Evolutionary conservation across 352 stramenopile species (phyloP).

Genomic region (Phytophthora ohioensis): DNA sequence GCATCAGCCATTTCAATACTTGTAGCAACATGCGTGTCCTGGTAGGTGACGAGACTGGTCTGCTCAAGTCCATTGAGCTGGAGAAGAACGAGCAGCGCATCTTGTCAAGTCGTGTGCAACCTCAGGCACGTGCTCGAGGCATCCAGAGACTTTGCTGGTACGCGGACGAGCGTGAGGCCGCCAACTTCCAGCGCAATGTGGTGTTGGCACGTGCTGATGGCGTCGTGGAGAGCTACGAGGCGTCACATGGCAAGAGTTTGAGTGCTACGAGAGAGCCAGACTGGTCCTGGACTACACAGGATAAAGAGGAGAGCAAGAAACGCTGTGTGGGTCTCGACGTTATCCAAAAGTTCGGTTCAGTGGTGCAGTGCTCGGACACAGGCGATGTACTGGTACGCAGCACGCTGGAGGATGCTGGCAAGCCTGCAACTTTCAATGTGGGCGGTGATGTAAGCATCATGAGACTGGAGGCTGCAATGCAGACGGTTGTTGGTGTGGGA

Average conservation of each 20-base stretch:
- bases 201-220: constrained; percentile 68
- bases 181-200: constrained; percentile 52
- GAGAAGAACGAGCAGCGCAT: constrained; percentile 78
- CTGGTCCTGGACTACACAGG: constrained; percentile 52
- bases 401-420: constrained; percentile 47
- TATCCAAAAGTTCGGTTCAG: constrained; percentile 64
- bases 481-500: constrained; percentile 75
- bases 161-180: constrained; percentile 51
- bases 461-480: constrained; percentile 51
- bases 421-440: constrained; percentile 65
- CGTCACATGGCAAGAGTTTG: constrained; percentile 46
- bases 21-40: constrained; percentile 69
- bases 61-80: constrained; percentile 85
- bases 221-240: constrained; percentile 73
- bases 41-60: constrained; percentile 81
- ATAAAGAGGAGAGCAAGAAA: constrained; percentile 22
- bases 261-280: constrained; percentile 44
- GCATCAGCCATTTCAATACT: neutral
- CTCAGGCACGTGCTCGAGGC: constrained; percentile 55
- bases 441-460: constrained; percentile 61
- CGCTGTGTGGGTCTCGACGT: constrained; percentile 66
- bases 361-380: constrained; percentile 69
- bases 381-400: constrained; percentile 69
- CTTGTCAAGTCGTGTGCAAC: constrained; percentile 51
- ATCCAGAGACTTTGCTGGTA: constrained; percentile 75